Conservation (phyloP, 2,329 filamentous ascomycete genomes). For the Alternaria solani region DNA sequence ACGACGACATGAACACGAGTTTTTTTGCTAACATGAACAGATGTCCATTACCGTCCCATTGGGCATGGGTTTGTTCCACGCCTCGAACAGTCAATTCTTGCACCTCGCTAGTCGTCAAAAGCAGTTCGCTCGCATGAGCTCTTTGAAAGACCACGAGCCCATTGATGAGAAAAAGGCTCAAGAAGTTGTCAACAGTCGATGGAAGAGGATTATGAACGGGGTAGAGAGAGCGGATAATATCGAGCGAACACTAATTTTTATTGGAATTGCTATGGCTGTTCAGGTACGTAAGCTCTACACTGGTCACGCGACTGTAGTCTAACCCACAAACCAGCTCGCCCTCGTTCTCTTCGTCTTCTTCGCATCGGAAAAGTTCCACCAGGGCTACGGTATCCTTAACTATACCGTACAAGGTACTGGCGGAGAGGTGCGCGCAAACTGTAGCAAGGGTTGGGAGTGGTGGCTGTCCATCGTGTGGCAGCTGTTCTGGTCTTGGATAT, state of each 20-base stretch:
- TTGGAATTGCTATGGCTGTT: conserved; percentile 37
- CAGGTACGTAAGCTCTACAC: conserved; percentile 29
- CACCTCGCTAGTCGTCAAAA: conserved; percentile 45
- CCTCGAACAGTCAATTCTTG: conserved; percentile 48
- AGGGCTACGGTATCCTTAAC: conserved; percentile 41
- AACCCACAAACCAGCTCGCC: conserved; percentile 20
- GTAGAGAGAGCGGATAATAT: conserved; percentile 38
- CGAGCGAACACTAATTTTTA: conserved; percentile 37
- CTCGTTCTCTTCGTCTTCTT: conserved; percentile 44
- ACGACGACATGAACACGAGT: not conserved
- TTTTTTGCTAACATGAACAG: not conserved
- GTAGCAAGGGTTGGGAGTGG: conserved; percentile 49
- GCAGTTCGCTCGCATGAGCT: conserved; percentile 38
- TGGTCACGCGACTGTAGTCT: not conserved
- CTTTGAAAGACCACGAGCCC: conserved; percentile 31
- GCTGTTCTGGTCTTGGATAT: conserved; percentile 49
- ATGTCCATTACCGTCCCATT: not conserved
- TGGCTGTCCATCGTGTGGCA: conserved; percentile 49
- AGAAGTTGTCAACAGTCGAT: conserved; percentile 33
- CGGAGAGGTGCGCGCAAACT: conserved; percentile 33
- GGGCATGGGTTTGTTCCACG: conserved; percentile 40
- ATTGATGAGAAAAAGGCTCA: conserved; percentile 36
- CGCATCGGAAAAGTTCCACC: conserved; percentile 45
- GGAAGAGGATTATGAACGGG: conserved; percentile 34
- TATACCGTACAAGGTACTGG: conserved; percentile 38